Base-by-base conservation (phyloP, 192 early-diverging fungal species). In the Spizellomyces sp. region DNA sequence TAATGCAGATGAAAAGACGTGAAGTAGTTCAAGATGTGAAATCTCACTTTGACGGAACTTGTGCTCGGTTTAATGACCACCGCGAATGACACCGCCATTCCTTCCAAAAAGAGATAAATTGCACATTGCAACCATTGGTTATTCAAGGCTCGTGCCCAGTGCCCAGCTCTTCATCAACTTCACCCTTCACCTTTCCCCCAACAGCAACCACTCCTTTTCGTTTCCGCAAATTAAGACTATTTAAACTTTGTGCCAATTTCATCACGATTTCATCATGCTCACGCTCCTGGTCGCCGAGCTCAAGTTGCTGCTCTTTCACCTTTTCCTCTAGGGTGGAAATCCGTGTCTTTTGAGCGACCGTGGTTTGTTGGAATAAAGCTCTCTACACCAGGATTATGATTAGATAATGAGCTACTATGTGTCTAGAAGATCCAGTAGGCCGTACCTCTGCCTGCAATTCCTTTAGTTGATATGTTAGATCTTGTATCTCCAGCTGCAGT, bases 171-270 rank as follows among this genome's bases (percentile, higher is more conserved):
- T 56, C 54, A 56, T 22, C 54, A n/a, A 56, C 54, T 19, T 56
- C 54, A 22, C 7, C 54, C 22, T 56, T 22, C 22, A n/a, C 7
- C 22, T 22, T 56, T n/a, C 54, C 54, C n/a, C 54, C 54, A n/a
- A 56, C 54, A 4, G 7, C 54, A 56, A 56, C 54, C 22, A 56
- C 54, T 4, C 54, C 54, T 56, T 56, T 56, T 36, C 41, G 17
- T 36, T 62, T 62, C 61, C 41, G 17, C 61, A 22, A 22, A 36
- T 62, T 62, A 17, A 62, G 9, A 6, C 21, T 62, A 36, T 43
- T 62, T n/a, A 62, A 36, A 36, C 61, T 62, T n/a, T 62, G 61
- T 43, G 61, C 61, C 61, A 62, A 43, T 43, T 62, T 62, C 15
- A 36, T 36, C 17, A 62, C 61, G 41, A 62, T 62, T 43, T 62